A percentile compares a stretch with the other conserved stretches of the same genome.
Evolutionary conservation across 192 early-diverging fungal species (phyloP).

Genomic region (Ramicandelaber brevisporus): DNA sequence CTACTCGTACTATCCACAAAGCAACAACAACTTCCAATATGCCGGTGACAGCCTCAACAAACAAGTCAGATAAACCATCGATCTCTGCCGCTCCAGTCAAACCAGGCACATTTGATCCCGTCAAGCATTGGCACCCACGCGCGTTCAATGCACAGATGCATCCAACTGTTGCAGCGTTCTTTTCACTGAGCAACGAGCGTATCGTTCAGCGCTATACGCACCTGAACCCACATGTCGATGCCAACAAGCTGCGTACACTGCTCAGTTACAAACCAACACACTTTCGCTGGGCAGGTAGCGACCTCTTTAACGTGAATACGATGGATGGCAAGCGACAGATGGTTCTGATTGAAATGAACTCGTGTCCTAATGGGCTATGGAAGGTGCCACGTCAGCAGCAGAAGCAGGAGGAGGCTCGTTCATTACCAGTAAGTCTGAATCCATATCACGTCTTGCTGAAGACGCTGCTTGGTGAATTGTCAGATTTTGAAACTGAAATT

Average conservation of each 20-base stretch:
- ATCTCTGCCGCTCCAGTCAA: too few relatives aligned
- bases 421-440: too few relatives aligned
- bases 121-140: constrained; percentile 65
- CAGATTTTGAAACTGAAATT: too few relatives aligned
- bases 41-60: too few relatives aligned
- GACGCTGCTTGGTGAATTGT: constrained; percentile 52
- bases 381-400: too few relatives aligned
- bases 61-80: too few relatives aligned
- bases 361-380: constrained; percentile 74
- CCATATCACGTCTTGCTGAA: constrained; percentile 59
- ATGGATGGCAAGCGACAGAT: constrained; percentile 62
- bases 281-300: constrained; percentile 72
- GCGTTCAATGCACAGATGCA: constrained; percentile 73
- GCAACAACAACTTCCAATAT: too few relatives aligned
- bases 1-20: too few relatives aligned
- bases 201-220: constrained; percentile 69
- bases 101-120: constrained; percentile 75
- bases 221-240: constrained; percentile 56
- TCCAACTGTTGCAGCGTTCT: constrained; percentile 59
- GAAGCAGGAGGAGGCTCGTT: constrained; percentile 48
- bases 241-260: constrained; percentile 26
- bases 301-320: constrained; percentile 72
- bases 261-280: constrained; percentile 43
- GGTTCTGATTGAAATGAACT: constrained; percentile 82
- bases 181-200: constrained; percentile 61